Evolutionary conservation across 225 moss, liverwort and hornwort genomes (phyloP).

Genomic region (Pseudisothecium myosuroides): DNA sequence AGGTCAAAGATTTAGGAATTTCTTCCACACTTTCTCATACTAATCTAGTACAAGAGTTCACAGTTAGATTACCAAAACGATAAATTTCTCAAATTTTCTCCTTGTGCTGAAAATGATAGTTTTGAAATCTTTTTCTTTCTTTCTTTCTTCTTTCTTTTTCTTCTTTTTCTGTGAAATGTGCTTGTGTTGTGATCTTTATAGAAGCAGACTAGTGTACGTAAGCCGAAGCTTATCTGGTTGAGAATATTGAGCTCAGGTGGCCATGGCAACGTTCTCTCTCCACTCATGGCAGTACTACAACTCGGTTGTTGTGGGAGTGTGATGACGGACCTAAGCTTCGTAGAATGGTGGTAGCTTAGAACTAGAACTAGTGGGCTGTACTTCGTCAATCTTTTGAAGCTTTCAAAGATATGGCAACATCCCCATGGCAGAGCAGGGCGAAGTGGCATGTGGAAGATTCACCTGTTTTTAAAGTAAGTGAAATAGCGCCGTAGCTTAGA

Average conservation of each 20-base stretch:
- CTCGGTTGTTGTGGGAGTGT: not conserved
- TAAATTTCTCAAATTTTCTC: not conserved
- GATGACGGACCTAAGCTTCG: not conserved
- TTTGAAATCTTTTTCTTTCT: no score
- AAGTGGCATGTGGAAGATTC: not conserved
- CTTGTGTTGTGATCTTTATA: not conserved
- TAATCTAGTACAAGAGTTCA: not conserved
- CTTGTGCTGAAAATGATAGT: not conserved
- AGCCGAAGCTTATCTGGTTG: not conserved
- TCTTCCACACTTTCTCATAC: not conserved
- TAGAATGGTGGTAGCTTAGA: not conserved
- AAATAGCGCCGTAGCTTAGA: not conserved
- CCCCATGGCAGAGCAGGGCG: not conserved
- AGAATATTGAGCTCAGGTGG: not conserved
- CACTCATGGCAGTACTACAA: not conserved
- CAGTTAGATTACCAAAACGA: not conserved
- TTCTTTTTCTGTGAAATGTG: not conserved
- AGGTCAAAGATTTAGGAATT: not conserved
- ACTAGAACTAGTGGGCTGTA: no score
- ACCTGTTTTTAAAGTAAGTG: not conserved
- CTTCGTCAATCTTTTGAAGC: conserved; percentile 25
- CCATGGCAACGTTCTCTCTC: not conserved
- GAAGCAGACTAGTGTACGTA: not conserved
- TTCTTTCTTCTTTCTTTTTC: no score
- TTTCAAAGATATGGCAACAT: conserved; percentile 27